Percentiles rank a stretch among this genome's conserved stretches.
Evolutionary conservation across 2,329 filamentous ascomycete genomes (phyloP).

Genomic region (Blastomyces percursus): DNA sequence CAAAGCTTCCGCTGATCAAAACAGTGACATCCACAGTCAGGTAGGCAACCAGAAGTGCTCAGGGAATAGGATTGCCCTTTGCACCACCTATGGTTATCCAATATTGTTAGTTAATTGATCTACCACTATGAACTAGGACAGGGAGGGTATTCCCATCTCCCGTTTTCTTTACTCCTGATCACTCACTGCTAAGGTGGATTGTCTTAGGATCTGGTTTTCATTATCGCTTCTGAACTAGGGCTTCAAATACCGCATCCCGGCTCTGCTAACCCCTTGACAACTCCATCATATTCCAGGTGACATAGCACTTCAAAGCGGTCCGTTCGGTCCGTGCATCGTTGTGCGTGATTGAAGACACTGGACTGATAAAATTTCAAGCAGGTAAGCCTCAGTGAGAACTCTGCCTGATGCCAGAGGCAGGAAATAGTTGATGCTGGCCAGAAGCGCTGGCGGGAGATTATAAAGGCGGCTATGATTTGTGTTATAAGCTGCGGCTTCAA

Average conservation of each 20-base stretch:
- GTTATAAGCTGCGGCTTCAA: slow-evolving; percentile 1
- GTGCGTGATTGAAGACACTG: slow-evolving; percentile 1
- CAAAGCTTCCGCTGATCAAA: neutral
- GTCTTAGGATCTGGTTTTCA: neutral
- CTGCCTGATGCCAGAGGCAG: slow-evolving; percentile 3
- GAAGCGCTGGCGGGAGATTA: slow-evolving; percentile 1
- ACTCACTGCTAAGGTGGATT: neutral
- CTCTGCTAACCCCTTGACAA: neutral
- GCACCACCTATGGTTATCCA: neutral
- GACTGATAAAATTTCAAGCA: slow-evolving; percentile 4
- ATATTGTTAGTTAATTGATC: neutral
- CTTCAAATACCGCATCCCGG: neutral
- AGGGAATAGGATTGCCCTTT: neutral
- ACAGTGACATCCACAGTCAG: neutral
- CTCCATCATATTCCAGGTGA: neutral
- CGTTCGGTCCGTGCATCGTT: neutral
- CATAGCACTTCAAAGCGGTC: slow-evolving; percentile 3
- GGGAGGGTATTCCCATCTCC: neutral
- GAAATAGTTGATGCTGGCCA: neutral
- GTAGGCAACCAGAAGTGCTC: neutral
- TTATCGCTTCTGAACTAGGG: neutral
- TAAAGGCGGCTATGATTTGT: neutral
- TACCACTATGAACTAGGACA: neutral
- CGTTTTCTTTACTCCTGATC: neutral
- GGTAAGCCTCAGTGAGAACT: neutral